These are phyloP conservation scores for Microthlaspi erraticum DNA, from an alignment of 345 rosid genomes.

Conservation along the genomic window DNA sequence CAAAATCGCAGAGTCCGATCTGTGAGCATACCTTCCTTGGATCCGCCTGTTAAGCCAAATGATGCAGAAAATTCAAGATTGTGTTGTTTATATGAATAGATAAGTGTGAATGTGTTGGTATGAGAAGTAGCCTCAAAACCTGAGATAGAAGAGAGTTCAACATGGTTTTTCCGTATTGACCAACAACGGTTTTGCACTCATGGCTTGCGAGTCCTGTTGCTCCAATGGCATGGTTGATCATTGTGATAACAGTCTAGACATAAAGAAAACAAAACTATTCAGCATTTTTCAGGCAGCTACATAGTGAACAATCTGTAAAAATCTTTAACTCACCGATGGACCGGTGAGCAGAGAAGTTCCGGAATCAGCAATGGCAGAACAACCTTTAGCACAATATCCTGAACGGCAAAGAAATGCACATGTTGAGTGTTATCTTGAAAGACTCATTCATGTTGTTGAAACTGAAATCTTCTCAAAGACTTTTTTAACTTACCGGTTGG, in stretches of 20 bases:
- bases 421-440: background rate
- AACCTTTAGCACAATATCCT: constrained; percentile 69
- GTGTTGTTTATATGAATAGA: constrained; percentile 2
- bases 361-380: constrained; percentile 91
- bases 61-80: constrained; percentile 16
- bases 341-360: constrained; percentile 95
- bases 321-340: constrained; percentile 63
- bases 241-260: constrained; percentile 65
- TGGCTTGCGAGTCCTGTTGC: constrained; percentile 76
- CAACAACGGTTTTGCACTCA: constrained; percentile 72
- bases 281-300: constrained; percentile 19
- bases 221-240: constrained; percentile 88
- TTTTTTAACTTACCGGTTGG: constrained; percentile 67
- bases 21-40: constrained; percentile 83
- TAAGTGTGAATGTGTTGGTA: constrained; percentile 20
- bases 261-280: background rate
- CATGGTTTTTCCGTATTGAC: constrained; percentile 73
- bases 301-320: background rate
- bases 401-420: constrained; percentile 28
- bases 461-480: background rate
- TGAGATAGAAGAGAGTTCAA: constrained; percentile 63
- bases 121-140: constrained; percentile 46
- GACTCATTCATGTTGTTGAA: background rate
- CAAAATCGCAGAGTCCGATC: constrained; percentile 77
- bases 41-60: constrained; percentile 50